Base-by-base conservation (phyloP, 305 asterid genomes). In the Striga hermonthica region DNA sequence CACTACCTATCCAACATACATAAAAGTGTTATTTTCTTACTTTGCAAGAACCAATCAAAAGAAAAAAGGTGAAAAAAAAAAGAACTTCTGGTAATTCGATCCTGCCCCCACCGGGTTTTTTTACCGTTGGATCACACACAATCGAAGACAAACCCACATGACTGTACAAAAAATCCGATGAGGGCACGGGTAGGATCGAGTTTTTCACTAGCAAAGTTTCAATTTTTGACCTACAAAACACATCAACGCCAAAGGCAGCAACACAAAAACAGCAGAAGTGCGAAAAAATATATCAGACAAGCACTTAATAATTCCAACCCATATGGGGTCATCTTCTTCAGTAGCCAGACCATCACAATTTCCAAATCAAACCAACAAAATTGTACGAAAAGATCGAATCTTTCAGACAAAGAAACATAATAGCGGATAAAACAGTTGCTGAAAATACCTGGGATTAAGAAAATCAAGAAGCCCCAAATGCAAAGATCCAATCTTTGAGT, bases 401-500 rank as follows among this genome's bases (percentile, higher is more conserved):
- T 6, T 8, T 39, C 44, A 41, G 7, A 41, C 9, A 41, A 41
- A 6, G 10, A 41, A 41, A 41, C 7, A 3, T 6, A 5, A 5
- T 8, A 10, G 10, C 10, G 4, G 65, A 65, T 55, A 61, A n/a
- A 45, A 44, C 67, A 68, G 64, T 57, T 59, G 16, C 67, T 39
- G 57, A 60, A 38, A 65, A 60, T 69, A 80, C 82, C 80, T 55
- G 68, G 6, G 60, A 40, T 31, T 67, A 72, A 66, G 31, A 22
- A 62, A 76, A 52, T 58, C 22, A 60, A 44, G 2, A 16, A 63
- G 62, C 34, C 62, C 76, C 78, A 60, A 55, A 5, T 62, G 65
- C 57, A 78, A 78, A 67, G 67, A 78, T 71, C 77, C 72, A 64
- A 64, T 74, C 79, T 60, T 64, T 60, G 41, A 67, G 41, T 60